Base-by-base conservation (phyloP, 164 flowering plant genomes). In the Liquidambar formosana region DNA sequence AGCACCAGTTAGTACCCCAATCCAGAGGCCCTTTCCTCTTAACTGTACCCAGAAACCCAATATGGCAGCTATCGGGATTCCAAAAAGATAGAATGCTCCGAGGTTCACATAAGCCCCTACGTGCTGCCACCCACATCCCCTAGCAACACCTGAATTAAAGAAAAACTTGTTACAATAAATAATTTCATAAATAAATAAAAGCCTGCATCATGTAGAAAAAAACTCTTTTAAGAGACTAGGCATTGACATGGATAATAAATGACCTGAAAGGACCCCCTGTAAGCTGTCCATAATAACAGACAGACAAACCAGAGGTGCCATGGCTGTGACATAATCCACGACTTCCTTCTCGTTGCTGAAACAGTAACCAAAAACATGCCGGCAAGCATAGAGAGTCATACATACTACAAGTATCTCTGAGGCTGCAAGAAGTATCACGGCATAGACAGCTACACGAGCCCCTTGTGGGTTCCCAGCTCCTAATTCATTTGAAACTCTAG, bases 321-420 rank as follows among this genome's bases (percentile, higher is more conserved):
- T 88, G 44, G 43, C 56, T 3, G 82, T 77, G 26, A 92, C 97
- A 68, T 89, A 90, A 58, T 84, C 81, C 10, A 87, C 78, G 5
- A 92, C 90, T 78, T 89, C 95, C 80, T 83, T 83, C 77, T 90
- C 97, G 38, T 85, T 83, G 83, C 96, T 94, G 73, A 74, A 94
- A 53, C 80, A 75, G 61, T 86, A 88, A 9, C 99, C 97, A 61
- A 86, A 82, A 27, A 86, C 72, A 10, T 72, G 44, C 13, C 99
- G 85, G 47, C 80, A 58, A 15, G 74, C 75, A 66, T 86, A 86
- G 43, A 94, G 77, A 12, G 68, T 54, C 12, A 80, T 1, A 78
- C 90, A 85, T 9, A 89, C 78, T 15, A 81, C 43, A 15, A 73
- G 2, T 11, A 82, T 45, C 73, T 84, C 90, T 8, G 64, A 25